A percentile compares a stretch with the other conserved stretches of the same genome.
Evolutionary conservation across 2,329 filamentous ascomycete species (phyloP).

Genomic region (Mycosphaerella sp.): DNA sequence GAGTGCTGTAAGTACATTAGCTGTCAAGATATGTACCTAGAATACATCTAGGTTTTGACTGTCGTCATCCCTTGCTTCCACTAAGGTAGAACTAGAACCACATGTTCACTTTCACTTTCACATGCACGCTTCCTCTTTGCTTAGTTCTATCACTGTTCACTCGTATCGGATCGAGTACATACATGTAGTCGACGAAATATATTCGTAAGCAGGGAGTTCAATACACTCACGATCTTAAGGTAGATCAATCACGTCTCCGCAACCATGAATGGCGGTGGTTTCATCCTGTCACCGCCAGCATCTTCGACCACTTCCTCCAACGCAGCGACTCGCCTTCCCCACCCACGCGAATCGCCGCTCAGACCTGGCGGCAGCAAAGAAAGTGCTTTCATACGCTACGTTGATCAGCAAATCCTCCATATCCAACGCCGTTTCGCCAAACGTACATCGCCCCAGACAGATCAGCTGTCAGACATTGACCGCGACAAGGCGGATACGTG

Average conservation of each 20-base stretch:
- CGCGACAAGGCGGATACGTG: constrained; percentile 34
- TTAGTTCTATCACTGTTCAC: too few relatives aligned
- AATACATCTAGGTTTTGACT: not conserved
- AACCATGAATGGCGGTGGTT: constrained; percentile 34
- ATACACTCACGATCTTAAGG: too few relatives aligned
- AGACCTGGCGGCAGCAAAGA: constrained; percentile 54
- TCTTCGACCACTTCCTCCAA: constrained; percentile 41
- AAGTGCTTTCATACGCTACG: constrained; percentile 51
- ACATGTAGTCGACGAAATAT: too few relatives aligned
- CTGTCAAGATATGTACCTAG: too few relatives aligned
- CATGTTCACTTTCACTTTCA: too few relatives aligned
- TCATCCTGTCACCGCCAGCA: constrained; percentile 46
- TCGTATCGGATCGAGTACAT: too few relatives aligned
- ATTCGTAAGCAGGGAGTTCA: too few relatives aligned
- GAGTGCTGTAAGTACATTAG: too few relatives aligned
- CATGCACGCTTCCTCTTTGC: too few relatives aligned
- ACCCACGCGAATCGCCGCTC: constrained; percentile 49
- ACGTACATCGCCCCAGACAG: constrained; percentile 34
- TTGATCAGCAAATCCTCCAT: constrained; percentile 48
- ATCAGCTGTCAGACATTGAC: constrained; percentile 20
- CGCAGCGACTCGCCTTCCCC: constrained; percentile 41
- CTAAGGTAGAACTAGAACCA: too few relatives aligned
- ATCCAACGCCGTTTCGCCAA: constrained; percentile 51
- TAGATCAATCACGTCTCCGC: not conserved
- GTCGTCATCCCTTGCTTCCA: not conserved